A percentile compares a stretch with the other conserved stretches of the same genome.
Conservation (phyloP, 805 yeast species). For the Blastobotrys americana region DNA sequence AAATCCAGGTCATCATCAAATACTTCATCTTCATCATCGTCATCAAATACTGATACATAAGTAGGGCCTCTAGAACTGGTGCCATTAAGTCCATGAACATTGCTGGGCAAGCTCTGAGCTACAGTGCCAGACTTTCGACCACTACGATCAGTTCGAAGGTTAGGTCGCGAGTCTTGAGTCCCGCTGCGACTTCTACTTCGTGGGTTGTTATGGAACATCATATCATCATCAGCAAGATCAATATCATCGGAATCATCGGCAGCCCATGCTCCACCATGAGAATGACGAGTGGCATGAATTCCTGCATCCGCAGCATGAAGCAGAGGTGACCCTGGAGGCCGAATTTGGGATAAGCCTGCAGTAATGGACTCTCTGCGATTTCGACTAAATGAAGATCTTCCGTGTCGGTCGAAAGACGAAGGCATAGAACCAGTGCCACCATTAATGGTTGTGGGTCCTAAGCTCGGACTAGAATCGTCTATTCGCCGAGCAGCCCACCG, state of each 20-base stretch:
- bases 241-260: constrained; percentile 22
- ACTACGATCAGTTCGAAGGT: neutral
- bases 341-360: constrained; percentile 14
- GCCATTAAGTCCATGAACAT: constrained; percentile 2
- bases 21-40: constrained; percentile 24
- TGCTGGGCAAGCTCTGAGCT: too few relatives aligned
- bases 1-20: constrained; percentile 32
- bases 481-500: constrained; percentile 79
- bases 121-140: neutral
- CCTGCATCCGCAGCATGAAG: constrained; percentile 28
- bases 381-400: neutral
- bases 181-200: neutral
- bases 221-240: constrained; percentile 28
- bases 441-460: constrained; percentile 31
- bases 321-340: constrained; percentile 31
- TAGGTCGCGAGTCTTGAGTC: neutral
- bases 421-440: constrained; percentile 21
- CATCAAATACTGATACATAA: constrained; percentile 17
- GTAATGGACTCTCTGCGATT: constrained; percentile 23
- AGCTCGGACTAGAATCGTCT: constrained; percentile 18
- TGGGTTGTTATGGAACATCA: constrained; percentile 26
- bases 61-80: constrained; percentile 9
- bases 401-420: constrained; percentile 3
- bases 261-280: constrained; percentile 17
- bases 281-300: constrained; percentile 17